These are phyloP conservation scores for Pilaira anomala DNA, from an alignment of 192 early-diverging fungal genomes.

Conservation along the genomic window DNA sequence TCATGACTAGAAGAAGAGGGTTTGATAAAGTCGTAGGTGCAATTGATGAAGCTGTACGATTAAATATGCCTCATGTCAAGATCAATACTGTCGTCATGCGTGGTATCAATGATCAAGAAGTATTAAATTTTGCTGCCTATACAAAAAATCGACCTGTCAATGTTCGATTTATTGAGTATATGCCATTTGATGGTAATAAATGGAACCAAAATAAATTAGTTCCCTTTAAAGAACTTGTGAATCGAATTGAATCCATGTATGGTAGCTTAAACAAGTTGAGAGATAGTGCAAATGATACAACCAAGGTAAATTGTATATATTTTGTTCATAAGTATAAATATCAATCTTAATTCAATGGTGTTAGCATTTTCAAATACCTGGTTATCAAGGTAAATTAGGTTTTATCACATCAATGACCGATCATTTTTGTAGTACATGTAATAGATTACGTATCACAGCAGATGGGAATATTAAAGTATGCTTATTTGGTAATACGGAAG, in stretches of 20 bases:
- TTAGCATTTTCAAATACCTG: constrained; percentile 69
- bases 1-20: constrained; percentile 82
- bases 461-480: constrained; percentile 95
- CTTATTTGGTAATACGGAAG: constrained; percentile 90
- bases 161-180: constrained; percentile 96
- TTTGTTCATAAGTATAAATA: background rate
- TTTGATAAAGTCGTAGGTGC: constrained; percentile 74
- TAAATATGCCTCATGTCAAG: constrained; percentile 76
- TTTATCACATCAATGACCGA: constrained; percentile 99
- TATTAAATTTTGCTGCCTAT: constrained; percentile 79
- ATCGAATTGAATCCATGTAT: constrained; percentile 52
- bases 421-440: constrained; percentile 94
- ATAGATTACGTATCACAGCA: constrained; percentile 87
- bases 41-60: constrained; percentile 62
- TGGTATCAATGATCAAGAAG: constrained; percentile 80
- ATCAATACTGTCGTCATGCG: constrained; percentile 94
- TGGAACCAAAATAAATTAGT: constrained; percentile 86
- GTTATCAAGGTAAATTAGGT: constrained; percentile 85
- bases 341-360: background rate
- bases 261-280: constrained; percentile 58
- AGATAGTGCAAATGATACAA: constrained; percentile 84
- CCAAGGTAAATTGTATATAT: constrained; percentile 51
- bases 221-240: constrained; percentile 76
- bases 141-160: constrained; percentile 72
- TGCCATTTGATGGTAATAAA: constrained; percentile 96